A percentile compares a stretch with the other conserved stretches of the same genome.
Conservation (phyloP, 106 monocot species). For the Apostasia shenzhenica region DNA sequence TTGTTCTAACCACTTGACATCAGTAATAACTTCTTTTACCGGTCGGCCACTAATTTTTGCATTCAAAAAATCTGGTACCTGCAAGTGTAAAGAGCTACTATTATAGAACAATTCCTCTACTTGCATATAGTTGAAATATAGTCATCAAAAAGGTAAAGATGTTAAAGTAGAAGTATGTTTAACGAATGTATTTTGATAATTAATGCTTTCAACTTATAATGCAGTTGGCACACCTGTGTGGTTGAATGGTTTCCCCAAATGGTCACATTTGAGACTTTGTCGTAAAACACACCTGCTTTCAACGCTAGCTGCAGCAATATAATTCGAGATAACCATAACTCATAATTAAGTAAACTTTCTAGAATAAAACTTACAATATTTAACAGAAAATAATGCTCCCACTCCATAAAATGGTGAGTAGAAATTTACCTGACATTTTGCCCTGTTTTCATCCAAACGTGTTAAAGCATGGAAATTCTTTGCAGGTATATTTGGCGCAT, state of each 20-base stretch:
- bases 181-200: not conserved
- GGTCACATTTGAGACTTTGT: slow-evolving; percentile 95
- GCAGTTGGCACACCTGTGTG: slow-evolving; percentile 57
- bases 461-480: slow-evolving; percentile 98
- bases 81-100: slow-evolving; percentile 10
- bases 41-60: slow-evolving; percentile 88
- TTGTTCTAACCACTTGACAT: slow-evolving; percentile 80
- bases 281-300: slow-evolving; percentile 96
- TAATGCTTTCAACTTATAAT: slow-evolving; percentile 2
- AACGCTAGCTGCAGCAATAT: slow-evolving; percentile 60
- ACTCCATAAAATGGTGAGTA: not conserved
- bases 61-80: slow-evolving; percentile 99
- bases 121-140: too few relatives aligned
- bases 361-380: not conserved
- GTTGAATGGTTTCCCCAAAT: slow-evolving; percentile 99
- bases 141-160: too few relatives aligned
- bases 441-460: slow-evolving; percentile 96
- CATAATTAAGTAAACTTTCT: slow-evolving; percentile 1
- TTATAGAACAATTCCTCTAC: not conserved
- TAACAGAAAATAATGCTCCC: too few relatives aligned
- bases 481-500: slow-evolving; percentile 90
- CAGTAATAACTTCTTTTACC: slow-evolving; percentile 82
- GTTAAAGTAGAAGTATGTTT: not conserved
- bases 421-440: slow-evolving; percentile 80
- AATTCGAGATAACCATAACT: not conserved